Evolutionary conservation across 2,329 filamentous ascomycete species (phyloP), one percentile per base, ranked within the genome.

Genomic region (Fusarium sp.): DNA sequence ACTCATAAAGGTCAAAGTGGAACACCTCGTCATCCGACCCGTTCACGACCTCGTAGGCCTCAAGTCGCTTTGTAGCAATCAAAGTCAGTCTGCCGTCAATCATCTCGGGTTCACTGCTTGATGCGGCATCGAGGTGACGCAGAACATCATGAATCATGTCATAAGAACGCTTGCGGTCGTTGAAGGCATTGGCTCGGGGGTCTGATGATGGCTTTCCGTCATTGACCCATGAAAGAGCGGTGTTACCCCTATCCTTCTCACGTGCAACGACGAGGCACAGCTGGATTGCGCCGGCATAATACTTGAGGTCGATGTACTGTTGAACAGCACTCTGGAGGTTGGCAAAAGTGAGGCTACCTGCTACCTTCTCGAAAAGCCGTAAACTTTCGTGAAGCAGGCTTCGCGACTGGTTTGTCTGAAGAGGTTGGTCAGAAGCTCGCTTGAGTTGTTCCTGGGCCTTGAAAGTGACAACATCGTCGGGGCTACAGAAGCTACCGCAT

Each of bases 391-490:
- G 95, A 22, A 99, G 86, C 36, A 97, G 83, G 44, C 90, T 90
- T 34, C 95, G 90, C 7, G 92, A 93, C 53, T 89, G 85, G 72
- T 95, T 95, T 6, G 90, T 90, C 75, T 94, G 93, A 6, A 86
- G 83, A 11, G 90, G 89, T 48, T 92, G 89, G 78, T 98, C 95
- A 3, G 91, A 90, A 1, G 95, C 95, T 72, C 93, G 89, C 84
- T 97, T 97, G 54, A 98, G 84, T 74, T 95, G 92, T 79, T 99
- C 96, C 78, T 98, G 95, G 0, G 96, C 96, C 81, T 97, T 98
- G 89, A 99, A 99, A 72, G 98, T 95, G 69, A 98, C 90, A 3
- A 98, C 96, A 81, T 99, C 96, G 69, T 99, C 95, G 1, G 95
- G 91, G 75, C 95, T 98, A 79, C 96, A 99, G 86, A 99, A 99